Evolutionary conservation across 208 protist genomes (phyloP).

Genomic region (Trypanosoma lewisi): DNA sequence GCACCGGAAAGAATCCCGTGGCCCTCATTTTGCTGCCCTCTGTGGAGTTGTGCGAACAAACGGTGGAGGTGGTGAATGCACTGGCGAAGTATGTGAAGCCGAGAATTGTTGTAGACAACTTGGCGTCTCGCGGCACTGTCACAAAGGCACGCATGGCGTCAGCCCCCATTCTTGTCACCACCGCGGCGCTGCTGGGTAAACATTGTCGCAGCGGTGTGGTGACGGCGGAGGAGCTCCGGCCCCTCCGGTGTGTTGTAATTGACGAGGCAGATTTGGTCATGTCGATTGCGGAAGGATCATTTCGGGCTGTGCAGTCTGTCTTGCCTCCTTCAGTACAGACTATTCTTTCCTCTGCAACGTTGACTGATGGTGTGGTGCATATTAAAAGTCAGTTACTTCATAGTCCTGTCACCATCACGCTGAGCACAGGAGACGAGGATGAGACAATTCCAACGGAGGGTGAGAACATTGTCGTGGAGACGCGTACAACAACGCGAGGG

Average conservation of each 20-base stretch:
- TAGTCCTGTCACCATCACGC: slow-evolving; percentile 90
- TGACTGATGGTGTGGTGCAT: slow-evolving; percentile 90
- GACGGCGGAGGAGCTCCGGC: slow-evolving; percentile 49
- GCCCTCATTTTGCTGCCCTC: slow-evolving; percentile 95
- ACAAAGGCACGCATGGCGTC: slow-evolving; percentile 59
- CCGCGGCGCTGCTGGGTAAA: slow-evolving; percentile 82
- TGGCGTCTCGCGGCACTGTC: slow-evolving; percentile 55
- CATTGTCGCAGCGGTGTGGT: slow-evolving; percentile 49
- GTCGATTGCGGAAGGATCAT: slow-evolving; percentile 92
- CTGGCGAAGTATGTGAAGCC: slow-evolving; percentile 82
- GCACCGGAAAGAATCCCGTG: slow-evolving; percentile 48
- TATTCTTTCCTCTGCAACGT: slow-evolving; percentile 94
- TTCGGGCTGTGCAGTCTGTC: slow-evolving; percentile 79
- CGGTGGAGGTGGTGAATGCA: slow-evolving; percentile 63
- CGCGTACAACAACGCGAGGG: slow-evolving; percentile 55
- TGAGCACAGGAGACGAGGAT: slow-evolving; percentile 71
- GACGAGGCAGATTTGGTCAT: slow-evolving; percentile 97
- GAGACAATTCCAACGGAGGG: slow-evolving; percentile 40
- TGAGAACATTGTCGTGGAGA: slow-evolving; percentile 58
- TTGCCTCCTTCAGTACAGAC: slow-evolving; percentile 92
- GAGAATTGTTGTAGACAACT: slow-evolving; percentile 80
- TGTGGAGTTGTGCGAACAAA: slow-evolving; percentile 95
- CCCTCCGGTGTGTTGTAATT: slow-evolving; percentile 87
- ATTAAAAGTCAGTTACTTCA: slow-evolving; percentile 93
- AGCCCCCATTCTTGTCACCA: slow-evolving; percentile 84